phyloP scores from a whole-genome alignment of 305 asterid genomes.

The Stenogyne calaminthoides region DNA sequence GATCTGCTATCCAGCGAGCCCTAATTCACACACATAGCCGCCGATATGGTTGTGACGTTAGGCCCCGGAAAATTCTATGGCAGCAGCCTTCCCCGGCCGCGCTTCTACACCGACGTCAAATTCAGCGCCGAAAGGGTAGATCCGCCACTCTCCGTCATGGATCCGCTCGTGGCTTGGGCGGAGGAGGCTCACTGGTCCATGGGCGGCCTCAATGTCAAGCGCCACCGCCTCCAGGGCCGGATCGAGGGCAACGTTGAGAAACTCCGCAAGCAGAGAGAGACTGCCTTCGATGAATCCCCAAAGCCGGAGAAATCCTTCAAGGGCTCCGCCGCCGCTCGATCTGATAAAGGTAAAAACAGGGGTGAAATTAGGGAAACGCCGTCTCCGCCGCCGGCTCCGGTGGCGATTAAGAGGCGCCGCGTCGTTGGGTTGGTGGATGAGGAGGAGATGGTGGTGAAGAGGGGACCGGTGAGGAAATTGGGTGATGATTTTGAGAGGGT shows the following conservation, averaged over 20 bases:
- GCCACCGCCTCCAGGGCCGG: conserved; percentile 91
- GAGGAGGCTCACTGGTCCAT: conserved; percentile 95
- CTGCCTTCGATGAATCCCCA: conserved; percentile 25
- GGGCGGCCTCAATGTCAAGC: conserved; percentile 84
- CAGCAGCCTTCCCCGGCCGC: conserved; percentile 88
- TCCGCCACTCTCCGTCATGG: conserved; percentile 75
- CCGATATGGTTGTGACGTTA: conserved; percentile 68
- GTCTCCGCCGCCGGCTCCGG: conserved; percentile 71
- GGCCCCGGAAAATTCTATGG: conserved; percentile 95
- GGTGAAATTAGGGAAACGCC: conserved; percentile 29
- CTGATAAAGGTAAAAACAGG: background rate
- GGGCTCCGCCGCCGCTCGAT: background rate
- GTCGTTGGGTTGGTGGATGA: conserved; percentile 47
- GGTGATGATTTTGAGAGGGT: conserved; percentile 78
- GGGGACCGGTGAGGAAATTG: conserved; percentile 66
- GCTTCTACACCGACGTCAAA: conserved; percentile 67
- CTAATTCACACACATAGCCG: background rate
- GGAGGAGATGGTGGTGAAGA: conserved; percentile 28
- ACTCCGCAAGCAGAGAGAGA: conserved; percentile 63
- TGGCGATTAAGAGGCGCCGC: conserved; percentile 69
- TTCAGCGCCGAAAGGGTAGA: conserved; percentile 62
- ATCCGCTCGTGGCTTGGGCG: conserved; percentile 78
- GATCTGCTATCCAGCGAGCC: background rate
- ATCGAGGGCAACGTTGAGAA: conserved; percentile 81
- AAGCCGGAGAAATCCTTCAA: conserved; percentile 15